Evolutionary conservation across 495 filamentous ascomycete genomes (phyloP).

Genomic region (Penicillium cataractarum): DNA sequence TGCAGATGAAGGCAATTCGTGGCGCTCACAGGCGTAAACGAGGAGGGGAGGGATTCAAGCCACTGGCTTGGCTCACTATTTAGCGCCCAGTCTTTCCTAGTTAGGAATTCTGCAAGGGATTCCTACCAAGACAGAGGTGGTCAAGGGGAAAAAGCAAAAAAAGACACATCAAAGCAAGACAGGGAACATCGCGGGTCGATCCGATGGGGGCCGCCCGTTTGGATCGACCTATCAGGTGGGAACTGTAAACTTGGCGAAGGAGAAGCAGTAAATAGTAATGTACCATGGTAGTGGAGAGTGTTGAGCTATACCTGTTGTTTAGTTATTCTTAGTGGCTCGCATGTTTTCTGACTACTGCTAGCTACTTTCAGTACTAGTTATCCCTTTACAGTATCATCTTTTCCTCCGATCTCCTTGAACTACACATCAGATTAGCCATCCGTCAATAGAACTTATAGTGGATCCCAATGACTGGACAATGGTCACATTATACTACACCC

Average conservation of each 20-base stretch:
- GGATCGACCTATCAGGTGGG: slow-evolving; percentile 14
- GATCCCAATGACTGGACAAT: not conserved
- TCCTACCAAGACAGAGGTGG: not conserved
- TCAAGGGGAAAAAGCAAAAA: slow-evolving; percentile 1
- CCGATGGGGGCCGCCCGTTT: slow-evolving; percentile 9
- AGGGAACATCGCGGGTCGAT: slow-evolving; percentile 23
- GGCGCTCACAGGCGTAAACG: slow-evolving; percentile 12
- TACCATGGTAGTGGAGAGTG: not conserved
- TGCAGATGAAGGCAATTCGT: not conserved
- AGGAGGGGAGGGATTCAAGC: not conserved
- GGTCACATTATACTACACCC: not conserved
- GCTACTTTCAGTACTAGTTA: too few relatives aligned
- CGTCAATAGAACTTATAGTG: not conserved
- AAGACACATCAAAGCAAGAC: not conserved
- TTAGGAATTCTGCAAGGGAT: slow-evolving; percentile 21
- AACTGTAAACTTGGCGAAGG: not conserved
- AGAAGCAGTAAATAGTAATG: not conserved
- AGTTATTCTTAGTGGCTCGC: not conserved
- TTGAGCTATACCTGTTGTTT: not conserved
- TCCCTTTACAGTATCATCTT: not conserved
- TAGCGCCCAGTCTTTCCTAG: slow-evolving; percentile 4
- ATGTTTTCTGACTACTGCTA: not conserved
- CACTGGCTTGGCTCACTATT: not conserved
- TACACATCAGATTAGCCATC: slow-evolving; percentile 6
- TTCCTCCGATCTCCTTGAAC: not conserved